Evolutionary conservation across 2,329 filamentous ascomycete genomes (phyloP).

Genomic region (Cordyceps sp.): DNA sequence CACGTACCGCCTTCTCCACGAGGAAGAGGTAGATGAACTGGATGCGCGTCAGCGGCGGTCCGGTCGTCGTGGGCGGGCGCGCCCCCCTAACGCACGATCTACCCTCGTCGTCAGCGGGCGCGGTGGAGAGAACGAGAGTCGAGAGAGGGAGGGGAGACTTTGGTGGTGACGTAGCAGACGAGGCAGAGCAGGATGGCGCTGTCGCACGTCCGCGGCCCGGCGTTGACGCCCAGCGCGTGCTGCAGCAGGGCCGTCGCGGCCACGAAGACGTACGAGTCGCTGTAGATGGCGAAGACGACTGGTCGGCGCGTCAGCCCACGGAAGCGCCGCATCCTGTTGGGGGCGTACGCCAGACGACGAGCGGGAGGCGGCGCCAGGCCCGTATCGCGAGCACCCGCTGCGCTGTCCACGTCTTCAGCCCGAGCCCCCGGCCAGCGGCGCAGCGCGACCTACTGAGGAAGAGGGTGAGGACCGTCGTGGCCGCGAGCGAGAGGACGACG

Average conservation of each 20-base stretch:
- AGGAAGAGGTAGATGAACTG: conserved; percentile 47
- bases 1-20: conserved; percentile 42
- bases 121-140: neutral
- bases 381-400: too few relatives aligned
- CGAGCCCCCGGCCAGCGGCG: too few relatives aligned
- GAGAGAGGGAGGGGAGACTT: conserved; percentile 21
- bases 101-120: neutral
- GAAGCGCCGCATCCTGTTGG: conserved; percentile 10
- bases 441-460: too few relatives aligned
- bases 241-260: conserved; percentile 38
- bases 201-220: conserved; percentile 31
- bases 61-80: too few relatives aligned
- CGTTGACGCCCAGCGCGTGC: conserved; percentile 38
- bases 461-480: too few relatives aligned
- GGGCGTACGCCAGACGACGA: neutral
- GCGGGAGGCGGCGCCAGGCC: neutral
- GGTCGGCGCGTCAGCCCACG: neutral
- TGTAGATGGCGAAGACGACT: conserved; percentile 45
- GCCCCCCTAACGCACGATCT: conserved; percentile 13
- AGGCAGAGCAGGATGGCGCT: conserved; percentile 44
- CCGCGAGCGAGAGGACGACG: too few relatives aligned
- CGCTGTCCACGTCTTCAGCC: too few relatives aligned
- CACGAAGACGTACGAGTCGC: conserved; percentile 43
- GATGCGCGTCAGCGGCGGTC: too few relatives aligned
- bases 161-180: conserved; percentile 44